phyloP scores from a whole-genome alignment of 768 basidiomycete genomes.

The Antrodiella citrinella region DNA sequence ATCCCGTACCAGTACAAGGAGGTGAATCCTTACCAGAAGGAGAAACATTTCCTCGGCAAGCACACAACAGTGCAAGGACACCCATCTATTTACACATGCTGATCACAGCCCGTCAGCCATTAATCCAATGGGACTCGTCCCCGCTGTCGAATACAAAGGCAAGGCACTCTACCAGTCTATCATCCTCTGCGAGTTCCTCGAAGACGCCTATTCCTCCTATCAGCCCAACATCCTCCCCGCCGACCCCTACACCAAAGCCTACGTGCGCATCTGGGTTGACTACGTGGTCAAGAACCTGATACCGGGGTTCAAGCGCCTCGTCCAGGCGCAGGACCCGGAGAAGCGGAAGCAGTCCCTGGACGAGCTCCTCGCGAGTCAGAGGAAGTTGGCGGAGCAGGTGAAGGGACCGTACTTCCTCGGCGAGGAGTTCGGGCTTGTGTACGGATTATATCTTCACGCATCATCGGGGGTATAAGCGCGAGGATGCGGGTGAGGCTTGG shows the following conservation, averaged over 20 bases:
- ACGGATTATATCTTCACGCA: slow-evolving; percentile 43
- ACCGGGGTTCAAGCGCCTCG: slow-evolving; percentile 37
- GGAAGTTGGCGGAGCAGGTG: slow-evolving; percentile 27
- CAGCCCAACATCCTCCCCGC: slow-evolving; percentile 41
- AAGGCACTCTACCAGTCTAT: slow-evolving; percentile 58
- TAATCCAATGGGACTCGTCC: slow-evolving; percentile 67
- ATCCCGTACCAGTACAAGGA: slow-evolving; percentile 58
- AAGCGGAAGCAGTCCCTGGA: slow-evolving; percentile 25
- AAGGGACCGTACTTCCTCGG: slow-evolving; percentile 52
- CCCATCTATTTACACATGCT: slow-evolving; percentile 9
- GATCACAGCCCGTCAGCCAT: slow-evolving; percentile 26
- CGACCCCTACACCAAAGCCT: slow-evolving; percentile 44
- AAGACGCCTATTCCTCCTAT: slow-evolving; percentile 44
- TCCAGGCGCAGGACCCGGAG: slow-evolving; percentile 24
- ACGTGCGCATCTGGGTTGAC: slow-evolving; percentile 50
- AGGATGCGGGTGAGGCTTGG: slow-evolving; percentile 37
- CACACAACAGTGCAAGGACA: no score
- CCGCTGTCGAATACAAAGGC: slow-evolving; percentile 41
- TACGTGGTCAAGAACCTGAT: slow-evolving; percentile 42
- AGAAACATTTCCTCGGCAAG: slow-evolving; percentile 38
- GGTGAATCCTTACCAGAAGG: slow-evolving; percentile 59
- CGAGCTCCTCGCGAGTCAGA: slow-evolving; percentile 30
- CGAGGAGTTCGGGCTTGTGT: slow-evolving; percentile 43
- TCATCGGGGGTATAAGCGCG: slow-evolving; percentile 38
- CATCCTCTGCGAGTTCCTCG: slow-evolving; percentile 58